These are phyloP conservation scores for Suillus brevipes DNA, from an alignment of 768 basidiomycete species.

Conservation along the genomic window DNA sequence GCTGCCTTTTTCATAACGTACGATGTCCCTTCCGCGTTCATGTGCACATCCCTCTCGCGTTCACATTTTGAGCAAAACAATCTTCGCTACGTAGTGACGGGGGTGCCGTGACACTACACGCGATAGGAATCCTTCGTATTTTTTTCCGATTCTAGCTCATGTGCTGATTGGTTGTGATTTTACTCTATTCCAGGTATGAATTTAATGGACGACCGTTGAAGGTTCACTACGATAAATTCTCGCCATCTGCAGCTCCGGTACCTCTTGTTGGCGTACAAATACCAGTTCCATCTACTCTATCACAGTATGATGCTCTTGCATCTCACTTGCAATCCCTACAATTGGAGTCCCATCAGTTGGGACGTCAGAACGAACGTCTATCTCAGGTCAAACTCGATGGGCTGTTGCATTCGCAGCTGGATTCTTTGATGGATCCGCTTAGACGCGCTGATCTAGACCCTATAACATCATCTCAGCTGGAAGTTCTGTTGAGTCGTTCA, in stretches of 20 bases:
- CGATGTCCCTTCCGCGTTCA: neutral
- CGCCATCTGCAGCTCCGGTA: conserved; percentile 37
- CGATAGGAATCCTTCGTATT: neutral
- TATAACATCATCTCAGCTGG: conserved; percentile 27
- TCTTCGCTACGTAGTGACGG: neutral
- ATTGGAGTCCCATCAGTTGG: conserved; percentile 5
- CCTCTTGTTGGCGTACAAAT: conserved; percentile 26
- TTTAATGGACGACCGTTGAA: conserved; percentile 85
- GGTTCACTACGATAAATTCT: conserved; percentile 89
- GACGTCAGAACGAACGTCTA: conserved; percentile 19
- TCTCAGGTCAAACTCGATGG: conserved; percentile 15
- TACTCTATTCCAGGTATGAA: conserved; percentile 60
- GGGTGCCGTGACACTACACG: neutral
- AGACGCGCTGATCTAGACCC: conserved; percentile 30
- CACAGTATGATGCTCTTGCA: conserved; percentile 24
- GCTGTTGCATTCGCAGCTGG: conserved; percentile 22
- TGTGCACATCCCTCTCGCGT: neutral
- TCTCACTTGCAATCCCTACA: conserved; percentile 8
- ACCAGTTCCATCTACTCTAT: conserved; percentile 14
- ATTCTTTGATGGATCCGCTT: conserved; percentile 23
- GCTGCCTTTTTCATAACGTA: neutral
- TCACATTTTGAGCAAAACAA: neutral
- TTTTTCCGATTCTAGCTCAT: conserved; percentile 1
- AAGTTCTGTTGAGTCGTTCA: conserved; percentile 25
- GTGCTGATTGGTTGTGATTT: conserved; percentile 6